Conservation (phyloP, 208 protist species). For the Trypanosoma brucei region DNA sequence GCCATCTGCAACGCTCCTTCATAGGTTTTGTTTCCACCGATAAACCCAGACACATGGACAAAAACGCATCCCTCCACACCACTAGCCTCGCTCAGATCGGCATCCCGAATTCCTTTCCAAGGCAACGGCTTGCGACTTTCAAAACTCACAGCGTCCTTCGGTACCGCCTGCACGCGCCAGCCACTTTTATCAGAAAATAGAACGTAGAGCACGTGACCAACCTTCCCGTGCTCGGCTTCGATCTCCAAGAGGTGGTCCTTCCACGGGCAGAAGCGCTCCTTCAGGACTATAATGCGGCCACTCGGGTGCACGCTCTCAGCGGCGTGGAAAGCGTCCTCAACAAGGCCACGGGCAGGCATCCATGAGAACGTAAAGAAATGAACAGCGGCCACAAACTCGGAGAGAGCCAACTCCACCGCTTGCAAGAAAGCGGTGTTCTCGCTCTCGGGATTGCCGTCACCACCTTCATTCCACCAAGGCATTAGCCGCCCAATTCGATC, state of each 20-base stretch:
- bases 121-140: constrained; percentile 82
- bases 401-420: constrained; percentile 81
- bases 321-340: constrained; percentile 64
- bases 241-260: constrained; percentile 92
- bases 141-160: constrained; percentile 64
- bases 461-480: constrained; percentile 86
- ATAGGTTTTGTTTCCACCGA: constrained; percentile 92
- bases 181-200: constrained; percentile 84
- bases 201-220: constrained; percentile 74
- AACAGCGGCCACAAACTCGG: constrained; percentile 85
- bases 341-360: constrained; percentile 87
- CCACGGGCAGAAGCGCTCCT: constrained; percentile 84
- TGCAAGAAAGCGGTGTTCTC: constrained; percentile 76
- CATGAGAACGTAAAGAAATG: constrained; percentile 81
- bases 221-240: constrained; percentile 63
- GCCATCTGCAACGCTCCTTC: constrained; percentile 92
- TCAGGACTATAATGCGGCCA: constrained; percentile 83
- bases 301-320: constrained; percentile 38
- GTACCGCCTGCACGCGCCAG: constrained; percentile 92
- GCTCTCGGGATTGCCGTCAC: constrained; percentile 27
- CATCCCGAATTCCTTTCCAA: constrained; percentile 92
- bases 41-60: constrained; percentile 94
- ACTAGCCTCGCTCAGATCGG: constrained; percentile 67
- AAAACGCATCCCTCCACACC: constrained; percentile 93
- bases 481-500: constrained; percentile 81